A percentile compares a stretch with the other conserved stretches of the same genome.
Conservation (phyloP, 805 yeast species). For the Candida oleophila region DNA sequence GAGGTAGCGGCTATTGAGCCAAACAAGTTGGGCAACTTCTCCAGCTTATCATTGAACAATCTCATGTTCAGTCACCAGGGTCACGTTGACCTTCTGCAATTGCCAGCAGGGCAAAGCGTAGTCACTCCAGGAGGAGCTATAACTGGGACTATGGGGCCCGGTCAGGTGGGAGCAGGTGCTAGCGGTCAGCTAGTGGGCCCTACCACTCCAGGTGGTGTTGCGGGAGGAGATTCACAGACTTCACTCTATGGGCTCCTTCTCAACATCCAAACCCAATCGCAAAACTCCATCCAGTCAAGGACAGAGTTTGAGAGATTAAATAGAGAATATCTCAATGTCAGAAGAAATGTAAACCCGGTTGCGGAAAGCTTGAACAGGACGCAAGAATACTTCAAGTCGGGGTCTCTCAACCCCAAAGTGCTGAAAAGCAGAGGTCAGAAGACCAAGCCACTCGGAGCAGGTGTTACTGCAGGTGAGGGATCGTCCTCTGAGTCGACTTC, state of each 20-base stretch:
- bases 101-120: background rate
- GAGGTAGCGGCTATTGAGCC: constrained; percentile 45
- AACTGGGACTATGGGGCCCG: background rate
- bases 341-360: constrained; percentile 71
- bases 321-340: constrained; percentile 67
- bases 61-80: constrained; percentile 6
- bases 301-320: constrained; percentile 79
- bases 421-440: constrained; percentile 18
- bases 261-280: constrained; percentile 19
- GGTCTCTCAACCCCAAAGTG: constrained; percentile 20
- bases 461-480: background rate
- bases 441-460: constrained; percentile 4
- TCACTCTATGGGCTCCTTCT: constrained; percentile 4
- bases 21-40: constrained; percentile 31
- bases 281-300: constrained; percentile 55
- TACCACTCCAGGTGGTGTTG: background rate
- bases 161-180: background rate
- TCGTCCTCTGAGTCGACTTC: constrained; percentile 7
- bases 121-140: background rate
- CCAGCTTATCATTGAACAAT: constrained; percentile 34
- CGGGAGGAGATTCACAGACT: background rate
- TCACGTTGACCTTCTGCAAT: background rate
- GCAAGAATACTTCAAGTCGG: constrained; percentile 5
- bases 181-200: background rate
- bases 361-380: constrained; percentile 50